These are phyloP conservation scores for Haplographium delicatum DNA, from an alignment of 495 filamentous ascomycete species.

Conservation along the genomic window DNA sequence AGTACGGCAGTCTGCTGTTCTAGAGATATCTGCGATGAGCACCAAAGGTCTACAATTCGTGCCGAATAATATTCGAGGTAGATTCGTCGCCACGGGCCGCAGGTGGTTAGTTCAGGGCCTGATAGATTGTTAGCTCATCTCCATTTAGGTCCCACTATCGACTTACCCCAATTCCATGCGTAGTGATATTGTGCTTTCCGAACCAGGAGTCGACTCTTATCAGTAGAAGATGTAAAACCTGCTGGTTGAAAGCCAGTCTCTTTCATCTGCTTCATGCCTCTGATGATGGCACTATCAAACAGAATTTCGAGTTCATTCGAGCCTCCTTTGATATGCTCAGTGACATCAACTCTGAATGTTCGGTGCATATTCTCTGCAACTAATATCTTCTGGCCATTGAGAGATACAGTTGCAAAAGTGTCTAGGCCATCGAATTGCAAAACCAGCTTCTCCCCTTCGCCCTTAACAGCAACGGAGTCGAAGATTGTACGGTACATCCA, in stretches of 20 bases:
- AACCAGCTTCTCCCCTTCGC: slow-evolving; percentile 33
- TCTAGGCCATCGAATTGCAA: slow-evolving; percentile 69
- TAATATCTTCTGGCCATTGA: slow-evolving; percentile 55
- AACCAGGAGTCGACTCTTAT: slow-evolving; percentile 61
- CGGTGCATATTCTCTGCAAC: slow-evolving; percentile 66
- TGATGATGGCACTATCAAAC: slow-evolving; percentile 48
- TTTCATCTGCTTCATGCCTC: slow-evolving; percentile 47
- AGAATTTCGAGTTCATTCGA: slow-evolving; percentile 42
- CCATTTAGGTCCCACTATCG: slow-evolving; percentile 23
- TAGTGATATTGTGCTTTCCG: slow-evolving; percentile 82
- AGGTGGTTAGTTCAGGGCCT: slow-evolving; percentile 72
- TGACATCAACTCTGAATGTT: slow-evolving; percentile 57
- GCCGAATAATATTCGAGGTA: slow-evolving; percentile 62
- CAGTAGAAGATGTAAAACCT: slow-evolving; percentile 65
- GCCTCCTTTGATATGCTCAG: slow-evolving; percentile 38
- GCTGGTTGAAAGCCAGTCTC: slow-evolving; percentile 44
- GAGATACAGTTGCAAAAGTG: slow-evolving; percentile 59
- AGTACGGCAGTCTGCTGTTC: no score
- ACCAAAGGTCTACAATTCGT: slow-evolving; percentile 59
- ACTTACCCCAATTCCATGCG: slow-evolving; percentile 25
- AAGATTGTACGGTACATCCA: slow-evolving; percentile 71
- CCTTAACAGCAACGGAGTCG: slow-evolving; percentile 28
- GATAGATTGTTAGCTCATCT: slow-evolving; percentile 89
- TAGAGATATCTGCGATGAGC: no score
- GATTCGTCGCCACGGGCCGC: slow-evolving; percentile 75